A percentile compares a stretch with the other conserved stretches of the same genome.
These are phyloP conservation scores for Lentinula sp. DNA, from an alignment of 768 basidiomycete species.

Conservation along the genomic window DNA sequence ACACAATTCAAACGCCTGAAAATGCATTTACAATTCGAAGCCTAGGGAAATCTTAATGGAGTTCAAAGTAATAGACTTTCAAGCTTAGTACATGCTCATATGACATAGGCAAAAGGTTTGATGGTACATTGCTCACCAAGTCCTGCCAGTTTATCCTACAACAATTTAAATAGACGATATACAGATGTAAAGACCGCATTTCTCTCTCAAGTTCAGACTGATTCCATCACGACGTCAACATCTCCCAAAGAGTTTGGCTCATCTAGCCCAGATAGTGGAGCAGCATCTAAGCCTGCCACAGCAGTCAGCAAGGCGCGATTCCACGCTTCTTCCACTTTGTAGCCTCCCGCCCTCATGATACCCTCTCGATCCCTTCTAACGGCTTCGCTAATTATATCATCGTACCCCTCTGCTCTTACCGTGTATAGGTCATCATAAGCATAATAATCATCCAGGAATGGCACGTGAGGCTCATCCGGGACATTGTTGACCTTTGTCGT, in stretches of 20 bases:
- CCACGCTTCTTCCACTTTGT: conserved; percentile 79
- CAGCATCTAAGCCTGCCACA: conserved; percentile 65
- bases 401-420: conserved; percentile 49
- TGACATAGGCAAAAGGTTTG: no score
- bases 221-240: conserved; percentile 42
- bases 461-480: conserved; percentile 76
- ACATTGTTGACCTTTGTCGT: conserved; percentile 58
- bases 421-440: conserved; percentile 65
- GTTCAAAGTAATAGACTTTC: no score
- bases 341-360: conserved; percentile 80
- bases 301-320: conserved; percentile 70
- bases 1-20: no score
- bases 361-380: conserved; percentile 72
- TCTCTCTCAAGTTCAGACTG: conserved; percentile 19
- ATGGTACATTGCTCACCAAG: no score
- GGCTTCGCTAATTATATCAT: conserved; percentile 70
- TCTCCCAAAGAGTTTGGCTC: conserved; percentile 19
- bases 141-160: no score
- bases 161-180: no score
- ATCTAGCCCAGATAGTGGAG: conserved; percentile 36
- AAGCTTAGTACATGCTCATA: no score
- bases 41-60: no score
- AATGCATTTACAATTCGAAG: no score
- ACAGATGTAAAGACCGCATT: background rate
- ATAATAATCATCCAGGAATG: conserved; percentile 72